Conservation (phyloP, 345 rosid species). For the Lepidium aucheri region DNA sequence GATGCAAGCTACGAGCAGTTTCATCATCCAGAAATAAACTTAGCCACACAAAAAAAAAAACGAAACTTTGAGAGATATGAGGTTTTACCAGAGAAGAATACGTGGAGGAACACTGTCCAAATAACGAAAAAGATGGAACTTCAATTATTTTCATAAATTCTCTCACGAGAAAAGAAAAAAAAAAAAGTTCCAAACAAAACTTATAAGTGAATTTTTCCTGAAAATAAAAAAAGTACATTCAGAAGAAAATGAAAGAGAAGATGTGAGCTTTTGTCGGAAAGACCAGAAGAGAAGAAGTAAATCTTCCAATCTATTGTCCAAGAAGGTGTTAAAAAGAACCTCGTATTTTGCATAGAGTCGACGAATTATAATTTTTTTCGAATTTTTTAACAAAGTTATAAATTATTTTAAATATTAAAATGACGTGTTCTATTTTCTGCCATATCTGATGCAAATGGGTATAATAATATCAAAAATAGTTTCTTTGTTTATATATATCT, state of each 20-base stretch:
- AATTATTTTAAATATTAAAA: not conserved
- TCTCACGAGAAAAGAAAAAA: not conserved
- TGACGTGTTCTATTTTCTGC: conserved; percentile 19
- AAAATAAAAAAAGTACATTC: not conserved
- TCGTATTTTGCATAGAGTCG: conserved; percentile 10
- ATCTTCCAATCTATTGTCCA: not conserved
- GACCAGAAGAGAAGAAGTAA: not conserved
- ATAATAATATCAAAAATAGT: not conserved
- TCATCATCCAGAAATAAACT: not conserved
- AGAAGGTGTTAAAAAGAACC: conserved; percentile 19
- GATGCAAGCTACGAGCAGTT: not conserved
- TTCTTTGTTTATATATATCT: not conserved
- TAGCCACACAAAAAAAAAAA: not conserved
- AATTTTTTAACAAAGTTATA: not conserved
- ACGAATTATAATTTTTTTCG: not conserved
- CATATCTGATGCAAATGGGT: conserved; percentile 16
- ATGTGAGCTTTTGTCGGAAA: not conserved
- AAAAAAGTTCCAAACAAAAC: not conserved
- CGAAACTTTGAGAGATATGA: not conserved
- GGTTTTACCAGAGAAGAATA: conserved; percentile 19
- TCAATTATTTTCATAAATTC: not conserved
- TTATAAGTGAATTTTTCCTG: not conserved
- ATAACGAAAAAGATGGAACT: not conserved
- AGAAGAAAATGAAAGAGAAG: not conserved
- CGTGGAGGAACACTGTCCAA: conserved; percentile 22